phyloP scores from a whole-genome alignment of 257 asterid genomes.

The Scutellaria galericulata region DNA sequence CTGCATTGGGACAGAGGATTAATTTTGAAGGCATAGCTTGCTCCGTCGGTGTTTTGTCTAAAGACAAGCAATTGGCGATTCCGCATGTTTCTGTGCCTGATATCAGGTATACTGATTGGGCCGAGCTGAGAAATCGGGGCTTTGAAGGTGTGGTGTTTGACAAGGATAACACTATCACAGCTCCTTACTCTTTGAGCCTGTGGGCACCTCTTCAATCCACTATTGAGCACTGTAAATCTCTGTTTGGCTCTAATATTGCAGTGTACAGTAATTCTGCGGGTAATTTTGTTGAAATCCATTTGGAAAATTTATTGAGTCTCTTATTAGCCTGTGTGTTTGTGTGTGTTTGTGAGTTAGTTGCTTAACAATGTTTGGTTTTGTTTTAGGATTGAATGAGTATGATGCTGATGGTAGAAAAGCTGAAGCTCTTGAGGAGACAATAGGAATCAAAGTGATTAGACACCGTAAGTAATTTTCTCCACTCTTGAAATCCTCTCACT shows the following conservation, averaged over 20 bases:
- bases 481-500: not conserved
- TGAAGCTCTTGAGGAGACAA: slow-evolving; percentile 71
- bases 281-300: slow-evolving; percentile 32
- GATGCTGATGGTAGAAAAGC: slow-evolving; percentile 88
- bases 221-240: slow-evolving; percentile 68
- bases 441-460: slow-evolving; percentile 81
- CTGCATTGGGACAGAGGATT: slow-evolving; percentile 91
- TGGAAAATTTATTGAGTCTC: slow-evolving; percentile 14
- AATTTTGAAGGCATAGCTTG: slow-evolving; percentile 77
- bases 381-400: slow-evolving; percentile 78
- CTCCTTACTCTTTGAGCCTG: slow-evolving; percentile 84
- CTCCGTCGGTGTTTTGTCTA: slow-evolving; percentile 67
- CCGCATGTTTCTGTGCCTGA: slow-evolving; percentile 83
- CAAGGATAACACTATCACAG: slow-evolving; percentile 91
- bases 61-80: slow-evolving; percentile 67
- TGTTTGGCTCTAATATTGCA: slow-evolving; percentile 77
- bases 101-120: slow-evolving; percentile 83
- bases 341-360: slow-evolving; percentile 1
- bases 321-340: not conserved
- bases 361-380: slow-evolving; percentile 17
- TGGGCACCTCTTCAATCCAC: slow-evolving; percentile 84
- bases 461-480: slow-evolving; percentile 58
- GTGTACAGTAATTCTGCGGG: slow-evolving; percentile 96
- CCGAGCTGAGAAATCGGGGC: slow-evolving; percentile 76
- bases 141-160: slow-evolving; percentile 93